A percentile compares a stretch with the other conserved stretches of the same genome.
phyloP scores from a whole-genome alignment of 23 red algal species.

The Gracilariopsis chorda region DNA sequence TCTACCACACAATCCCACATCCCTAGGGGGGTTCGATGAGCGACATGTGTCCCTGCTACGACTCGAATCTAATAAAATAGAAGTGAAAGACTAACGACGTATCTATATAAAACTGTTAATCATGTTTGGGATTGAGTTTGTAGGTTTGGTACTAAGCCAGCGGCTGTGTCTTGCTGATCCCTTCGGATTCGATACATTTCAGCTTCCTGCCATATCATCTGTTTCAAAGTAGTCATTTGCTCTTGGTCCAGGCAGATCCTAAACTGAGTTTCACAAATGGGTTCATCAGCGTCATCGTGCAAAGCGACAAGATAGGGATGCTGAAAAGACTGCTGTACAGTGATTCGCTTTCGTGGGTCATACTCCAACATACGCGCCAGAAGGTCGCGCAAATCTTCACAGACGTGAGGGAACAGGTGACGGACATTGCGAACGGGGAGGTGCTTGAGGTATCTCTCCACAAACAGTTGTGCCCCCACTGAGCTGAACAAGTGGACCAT shows the following conservation, averaged over 20 bases:
- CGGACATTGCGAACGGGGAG: constrained; percentile 61
- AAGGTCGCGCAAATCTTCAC: constrained; percentile 58
- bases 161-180: neutral
- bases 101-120: too few relatives aligned
- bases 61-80: too few relatives aligned
- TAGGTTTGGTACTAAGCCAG: too few relatives aligned
- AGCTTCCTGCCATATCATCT: neutral
- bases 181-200: neutral
- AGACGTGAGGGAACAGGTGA: constrained; percentile 71
- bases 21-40: too few relatives aligned
- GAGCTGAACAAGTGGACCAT: constrained; percentile 53
- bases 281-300: constrained; percentile 69
- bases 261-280: constrained; percentile 32
- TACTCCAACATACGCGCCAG: constrained; percentile 83
- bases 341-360: constrained; percentile 79
- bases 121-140: too few relatives aligned
- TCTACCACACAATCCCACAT: too few relatives aligned
- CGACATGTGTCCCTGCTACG: too few relatives aligned
- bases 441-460: constrained; percentile 45
- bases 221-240: neutral
- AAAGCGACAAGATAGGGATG: constrained; percentile 83
- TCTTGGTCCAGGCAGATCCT: neutral
- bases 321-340: constrained; percentile 76
- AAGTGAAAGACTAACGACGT: too few relatives aligned
- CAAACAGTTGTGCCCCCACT: constrained; percentile 56